A percentile compares a stretch with the other conserved stretches of the same genome.
phyloP scores from a whole-genome alignment of 1,284 basidiomycete species.

The Singerocomus inundabilis region DNA sequence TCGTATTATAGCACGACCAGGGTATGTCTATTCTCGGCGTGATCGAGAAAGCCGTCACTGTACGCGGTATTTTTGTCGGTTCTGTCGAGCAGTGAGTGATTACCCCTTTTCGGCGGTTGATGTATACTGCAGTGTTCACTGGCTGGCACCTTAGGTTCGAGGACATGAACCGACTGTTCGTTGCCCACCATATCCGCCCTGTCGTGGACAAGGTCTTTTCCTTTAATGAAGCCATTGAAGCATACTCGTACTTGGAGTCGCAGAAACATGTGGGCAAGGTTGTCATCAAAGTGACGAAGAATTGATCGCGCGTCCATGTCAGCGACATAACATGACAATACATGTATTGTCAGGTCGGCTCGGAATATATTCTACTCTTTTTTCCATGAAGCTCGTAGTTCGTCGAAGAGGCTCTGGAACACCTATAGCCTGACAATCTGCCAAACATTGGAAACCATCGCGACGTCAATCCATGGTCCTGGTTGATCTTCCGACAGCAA shows the following conservation, averaged over 20 bases:
- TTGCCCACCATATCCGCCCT: constrained; percentile 41
- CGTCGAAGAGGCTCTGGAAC: no score
- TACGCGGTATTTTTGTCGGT: constrained; percentile 43
- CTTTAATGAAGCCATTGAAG: constrained; percentile 46
- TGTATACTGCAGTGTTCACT: not conserved
- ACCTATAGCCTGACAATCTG: no score
- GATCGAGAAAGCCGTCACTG: constrained; percentile 22
- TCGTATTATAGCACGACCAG: constrained; percentile 7
- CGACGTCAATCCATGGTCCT: no score
- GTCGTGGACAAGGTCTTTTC: constrained; percentile 51
- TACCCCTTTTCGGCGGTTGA: not conserved
- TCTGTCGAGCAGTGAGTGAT: constrained; percentile 33
- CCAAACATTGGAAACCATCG: no score
- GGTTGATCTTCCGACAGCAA: no score
- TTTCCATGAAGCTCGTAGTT: no score
- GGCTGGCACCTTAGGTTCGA: constrained; percentile 35
- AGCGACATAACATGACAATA: no score
- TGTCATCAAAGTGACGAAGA: constrained; percentile 40
- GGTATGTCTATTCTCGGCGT: constrained; percentile 38
- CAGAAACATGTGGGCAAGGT: constrained; percentile 50
- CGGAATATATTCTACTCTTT: no score
- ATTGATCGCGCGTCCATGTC: constrained; percentile 14
- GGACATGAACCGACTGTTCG: constrained; percentile 46
- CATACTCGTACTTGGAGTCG: constrained; percentile 43
- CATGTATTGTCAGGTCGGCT: no score